Conservation (phyloP, 176 grass and related monocot species). For the Typha latifolia region DNA sequence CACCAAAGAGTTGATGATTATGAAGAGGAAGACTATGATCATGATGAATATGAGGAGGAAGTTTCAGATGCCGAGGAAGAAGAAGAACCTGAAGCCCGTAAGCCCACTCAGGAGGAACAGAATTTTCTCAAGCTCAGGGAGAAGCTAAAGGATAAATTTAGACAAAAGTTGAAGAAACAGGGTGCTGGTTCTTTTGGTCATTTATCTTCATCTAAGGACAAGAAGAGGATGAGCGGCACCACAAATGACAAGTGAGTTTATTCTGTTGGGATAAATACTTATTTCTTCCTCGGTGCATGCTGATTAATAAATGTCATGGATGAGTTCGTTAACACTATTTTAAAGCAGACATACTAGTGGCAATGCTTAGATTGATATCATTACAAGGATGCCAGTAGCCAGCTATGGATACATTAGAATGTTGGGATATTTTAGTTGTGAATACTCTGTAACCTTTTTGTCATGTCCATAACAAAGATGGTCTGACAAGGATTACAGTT, state of each 20-base stretch:
- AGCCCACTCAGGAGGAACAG: constrained; percentile 34
- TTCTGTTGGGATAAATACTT: too few relatives aligned
- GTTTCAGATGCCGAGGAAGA: constrained; percentile 18
- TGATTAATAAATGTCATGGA: too few relatives aligned
- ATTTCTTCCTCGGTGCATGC: too few relatives aligned
- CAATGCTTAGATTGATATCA: too few relatives aligned
- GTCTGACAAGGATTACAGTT: too few relatives aligned
- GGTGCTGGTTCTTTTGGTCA: constrained; percentile 19
- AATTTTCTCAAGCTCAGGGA: constrained; percentile 36
- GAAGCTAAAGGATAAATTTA: constrained; percentile 23
- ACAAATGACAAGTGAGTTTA: not conserved
- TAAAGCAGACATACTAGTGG: too few relatives aligned
- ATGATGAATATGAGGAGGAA: constrained; percentile 29
- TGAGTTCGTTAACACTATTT: too few relatives aligned
- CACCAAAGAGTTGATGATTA: constrained; percentile 12
- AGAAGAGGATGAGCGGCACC: constrained; percentile 1
- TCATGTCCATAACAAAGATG: too few relatives aligned
- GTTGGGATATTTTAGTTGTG: too few relatives aligned
- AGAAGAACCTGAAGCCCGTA: constrained; percentile 14
- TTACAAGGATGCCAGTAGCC: too few relatives aligned
- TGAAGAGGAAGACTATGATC: constrained; percentile 18
- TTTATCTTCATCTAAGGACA: constrained; percentile 11
- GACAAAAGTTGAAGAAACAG: constrained; percentile 25
- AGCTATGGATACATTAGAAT: too few relatives aligned
- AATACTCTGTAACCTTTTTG: too few relatives aligned